Evolutionary conservation across 2,329 filamentous ascomycete genomes (phyloP), one percentile per base, ranked within the genome.

Genomic region (Aspergillus tanneri): DNA sequence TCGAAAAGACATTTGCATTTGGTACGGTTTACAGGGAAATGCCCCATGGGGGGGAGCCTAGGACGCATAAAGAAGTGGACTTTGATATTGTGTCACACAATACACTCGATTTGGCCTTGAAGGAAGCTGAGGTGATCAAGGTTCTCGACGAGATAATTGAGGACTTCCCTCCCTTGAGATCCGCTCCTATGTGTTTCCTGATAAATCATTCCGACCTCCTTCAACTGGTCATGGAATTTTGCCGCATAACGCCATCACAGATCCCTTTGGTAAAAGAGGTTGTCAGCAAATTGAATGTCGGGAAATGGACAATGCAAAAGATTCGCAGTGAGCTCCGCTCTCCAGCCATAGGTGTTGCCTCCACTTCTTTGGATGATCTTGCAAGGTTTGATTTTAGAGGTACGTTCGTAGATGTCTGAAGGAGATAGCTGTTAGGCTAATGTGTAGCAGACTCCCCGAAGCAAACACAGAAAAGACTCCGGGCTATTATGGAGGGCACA

Each of bases 51-150:
- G 88, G 89, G 2, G 88, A 95, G 58, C 93, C 93, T 5, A 80
- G 81, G 47, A 87, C 86, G 61, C 87, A 89, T 65, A 87, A 88
- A 8, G 93, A 97, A 65, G 91, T 95, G 2, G 91, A 97, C 66
- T 99, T 97, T 66, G 93, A 99, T 69, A 90, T 99, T 50, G 81
- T 96, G n/a, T 92, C 90, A 0, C 81, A 83, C 36, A 85, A 91
- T 58, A 86, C 86, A 1, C 71, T 90, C 4, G 90, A 97, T 61
- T 75, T 95, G 37, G 86, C 90, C 1, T 70, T 96, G 47, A 95
- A 95, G 62, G 93, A 99, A 69, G 92, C 92, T 0, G 92, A 97
- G 68, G 86, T 90, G 0, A 82, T 99, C 58, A 97, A 96, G 61
- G 91, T 97, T 2, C 74, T 97, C 18, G 93, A 99, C 64, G 93